Conservation (phyloP, 805 yeast species). For the Wickerhamiella parazyma region DNA sequence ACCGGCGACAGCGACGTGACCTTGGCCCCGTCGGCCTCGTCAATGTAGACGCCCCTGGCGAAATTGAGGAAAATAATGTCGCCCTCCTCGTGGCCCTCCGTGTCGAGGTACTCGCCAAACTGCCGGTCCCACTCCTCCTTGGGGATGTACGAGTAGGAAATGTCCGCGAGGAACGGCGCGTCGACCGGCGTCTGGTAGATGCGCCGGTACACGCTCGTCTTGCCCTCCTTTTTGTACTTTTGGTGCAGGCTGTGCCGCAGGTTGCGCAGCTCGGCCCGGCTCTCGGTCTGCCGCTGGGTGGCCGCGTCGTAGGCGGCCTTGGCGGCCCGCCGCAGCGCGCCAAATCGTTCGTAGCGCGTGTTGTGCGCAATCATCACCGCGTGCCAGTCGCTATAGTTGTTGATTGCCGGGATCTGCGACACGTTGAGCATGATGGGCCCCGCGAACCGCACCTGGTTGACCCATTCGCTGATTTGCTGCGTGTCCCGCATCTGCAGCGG, state of each 20-base stretch:
- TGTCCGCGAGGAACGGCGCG: conserved; percentile 13
- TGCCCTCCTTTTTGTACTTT: conserved; percentile 10
- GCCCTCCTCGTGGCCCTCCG: conserved; percentile 11
- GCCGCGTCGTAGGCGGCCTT: conserved; percentile 2
- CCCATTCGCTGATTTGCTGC: conserved; percentile 5
- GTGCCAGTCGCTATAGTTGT: conserved; percentile 3
- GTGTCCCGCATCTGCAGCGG: conserved; percentile 17
- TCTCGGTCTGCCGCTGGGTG: conserved; percentile 12
- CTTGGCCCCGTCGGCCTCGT: conserved; percentile 1
- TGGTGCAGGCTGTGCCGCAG: conserved; percentile 15
- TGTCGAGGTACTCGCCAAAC: conserved; percentile 12
- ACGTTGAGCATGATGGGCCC: not conserved
- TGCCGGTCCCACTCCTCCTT: conserved; percentile 8
- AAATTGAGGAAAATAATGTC: conserved; percentile 15
- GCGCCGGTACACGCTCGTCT: conserved; percentile 12
- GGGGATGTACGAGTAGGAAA: conserved; percentile 16
- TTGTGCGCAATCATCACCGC: conserved; percentile 2
- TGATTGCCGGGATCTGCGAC: not conserved
- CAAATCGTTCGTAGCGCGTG: conserved; percentile 1
- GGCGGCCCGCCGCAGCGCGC: conserved; percentile 6
- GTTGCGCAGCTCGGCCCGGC: conserved; percentile 13
- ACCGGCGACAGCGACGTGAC: not conserved
- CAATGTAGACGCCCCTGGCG: conserved; percentile 14
- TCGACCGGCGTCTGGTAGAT: conserved; percentile 14
- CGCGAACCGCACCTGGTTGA: conserved; percentile 5